Percentiles rank a stretch among this genome's conserved stretches.
Conservation (phyloP, 768 basidiomycete species). For the Termitomyces sp. region DNA sequence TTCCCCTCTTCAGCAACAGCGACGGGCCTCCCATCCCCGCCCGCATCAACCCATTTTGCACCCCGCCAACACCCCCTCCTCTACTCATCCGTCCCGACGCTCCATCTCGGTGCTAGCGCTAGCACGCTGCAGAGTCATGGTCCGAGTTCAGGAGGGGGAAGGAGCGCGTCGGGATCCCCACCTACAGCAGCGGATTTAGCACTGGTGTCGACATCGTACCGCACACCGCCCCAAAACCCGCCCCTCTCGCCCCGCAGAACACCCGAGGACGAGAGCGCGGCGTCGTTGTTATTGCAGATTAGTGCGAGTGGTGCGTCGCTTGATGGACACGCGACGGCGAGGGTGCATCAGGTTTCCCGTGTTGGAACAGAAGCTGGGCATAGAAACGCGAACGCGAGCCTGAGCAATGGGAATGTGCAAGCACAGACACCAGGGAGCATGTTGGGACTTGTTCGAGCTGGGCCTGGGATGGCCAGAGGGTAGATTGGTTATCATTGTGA, state of each 20-base stretch:
- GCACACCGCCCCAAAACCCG: slow-evolving; percentile 1
- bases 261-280: slow-evolving; percentile 69
- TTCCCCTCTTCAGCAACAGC: slow-evolving; percentile 42
- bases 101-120: slow-evolving; percentile 4
- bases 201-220: too few species aligned
- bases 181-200: neutral
- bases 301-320: slow-evolving; percentile 25
- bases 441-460: slow-evolving; percentile 15
- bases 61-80: neutral
- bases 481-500: too few species aligned
- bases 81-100: neutral
- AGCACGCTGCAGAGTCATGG: neutral
- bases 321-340: slow-evolving; percentile 8
- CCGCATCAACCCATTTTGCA: slow-evolving; percentile 3
- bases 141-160: too few species aligned
- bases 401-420: neutral
- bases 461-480: neutral
- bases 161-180: neutral
- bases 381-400: neutral
- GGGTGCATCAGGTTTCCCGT: slow-evolving; percentile 5
- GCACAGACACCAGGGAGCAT: slow-evolving; percentile 20
- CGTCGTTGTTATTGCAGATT: slow-evolving; percentile 64
- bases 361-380: neutral
- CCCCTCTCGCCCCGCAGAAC: slow-evolving; percentile 28
- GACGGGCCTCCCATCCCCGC: slow-evolving; percentile 24